Percentiles rank a stretch among this genome's conserved stretches.
These are phyloP conservation scores for Diutina neorugosa DNA, from an alignment of 1,139 yeast species.

Conservation along the genomic window DNA sequence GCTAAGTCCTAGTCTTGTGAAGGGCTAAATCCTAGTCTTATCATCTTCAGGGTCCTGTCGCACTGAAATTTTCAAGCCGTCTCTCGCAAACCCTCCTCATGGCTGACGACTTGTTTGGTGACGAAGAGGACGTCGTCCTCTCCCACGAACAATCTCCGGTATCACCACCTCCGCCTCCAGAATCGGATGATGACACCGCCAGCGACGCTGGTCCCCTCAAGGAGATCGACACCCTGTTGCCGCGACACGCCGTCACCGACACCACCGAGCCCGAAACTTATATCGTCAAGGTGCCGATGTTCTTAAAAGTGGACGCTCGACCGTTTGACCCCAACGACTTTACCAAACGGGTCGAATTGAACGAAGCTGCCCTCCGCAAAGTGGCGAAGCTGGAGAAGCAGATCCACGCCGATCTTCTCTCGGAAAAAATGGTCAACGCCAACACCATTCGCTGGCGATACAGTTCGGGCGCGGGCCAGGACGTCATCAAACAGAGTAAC, in stretches of 20 bases:
- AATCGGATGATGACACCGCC: neutral
- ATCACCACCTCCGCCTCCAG: neutral
- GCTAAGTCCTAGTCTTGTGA: too few relatives aligned
- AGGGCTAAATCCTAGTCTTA: too few relatives aligned
- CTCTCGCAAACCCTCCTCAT: neutral
- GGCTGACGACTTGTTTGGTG: conserved; percentile 3
- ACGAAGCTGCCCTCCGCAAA: conserved; percentile 30
- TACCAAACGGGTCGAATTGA: conserved; percentile 39
- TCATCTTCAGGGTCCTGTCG: too few relatives aligned
- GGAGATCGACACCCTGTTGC: conserved; percentile 49
- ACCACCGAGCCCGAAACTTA: conserved; percentile 31
- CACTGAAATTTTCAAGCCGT: neutral
- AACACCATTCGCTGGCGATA: conserved; percentile 92
- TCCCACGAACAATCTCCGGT: neutral
- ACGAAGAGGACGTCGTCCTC: neutral
- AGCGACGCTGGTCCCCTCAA: conserved; percentile 18
- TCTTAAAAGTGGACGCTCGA: conserved; percentile 68
- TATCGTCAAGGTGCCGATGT: conserved; percentile 59
- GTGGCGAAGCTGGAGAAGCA: conserved; percentile 21
- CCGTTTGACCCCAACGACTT: conserved; percentile 78
- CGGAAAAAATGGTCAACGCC: conserved; percentile 51
- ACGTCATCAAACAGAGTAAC: conserved; percentile 71
- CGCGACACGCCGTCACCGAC: conserved; percentile 58
- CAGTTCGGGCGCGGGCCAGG: conserved; percentile 50
- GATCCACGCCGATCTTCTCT: conserved; percentile 30